A percentile compares a stretch with the other conserved stretches of the same genome.
These are phyloP conservation scores for Nicotiana undulata DNA, from an alignment of 257 asterid species.

Conservation along the genomic window DNA sequence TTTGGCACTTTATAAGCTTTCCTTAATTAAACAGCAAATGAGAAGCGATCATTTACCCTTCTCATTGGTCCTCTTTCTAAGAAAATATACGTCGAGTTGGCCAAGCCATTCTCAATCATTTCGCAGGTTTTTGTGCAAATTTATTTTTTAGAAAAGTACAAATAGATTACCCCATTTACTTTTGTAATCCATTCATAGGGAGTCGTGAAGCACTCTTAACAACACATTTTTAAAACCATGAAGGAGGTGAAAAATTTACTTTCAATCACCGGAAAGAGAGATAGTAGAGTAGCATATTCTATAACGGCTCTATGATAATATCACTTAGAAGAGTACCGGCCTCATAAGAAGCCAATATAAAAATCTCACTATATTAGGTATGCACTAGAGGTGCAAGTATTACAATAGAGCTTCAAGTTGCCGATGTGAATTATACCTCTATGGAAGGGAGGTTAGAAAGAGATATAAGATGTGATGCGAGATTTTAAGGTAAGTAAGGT, in stretches of 20 bases:
- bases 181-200: neutral
- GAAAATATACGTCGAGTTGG: neutral
- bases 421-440: too few species aligned
- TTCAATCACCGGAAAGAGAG: too few species aligned
- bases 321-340: too few species aligned
- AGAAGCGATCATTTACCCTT: neutral
- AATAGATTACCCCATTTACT: neutral
- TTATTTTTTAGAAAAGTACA: neutral
- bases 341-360: too few species aligned
- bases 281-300: too few species aligned
- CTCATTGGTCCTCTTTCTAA: neutral
- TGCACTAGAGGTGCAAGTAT: too few species aligned
- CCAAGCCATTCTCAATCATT: neutral
- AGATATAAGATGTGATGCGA: too few species aligned
- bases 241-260: neutral
- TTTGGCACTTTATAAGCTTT: neutral
- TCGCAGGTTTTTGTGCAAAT: neutral
- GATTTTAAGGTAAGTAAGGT: too few species aligned
- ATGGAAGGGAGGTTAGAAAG: too few species aligned
- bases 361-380: too few species aligned
- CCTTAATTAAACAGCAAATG: neutral
- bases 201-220: neutral
- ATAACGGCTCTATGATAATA: too few species aligned
- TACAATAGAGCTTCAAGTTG: too few species aligned
- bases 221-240: neutral